Evolutionary conservation across 306 rosid species (phyloP).

Genomic region (Comarum palustre): DNA sequence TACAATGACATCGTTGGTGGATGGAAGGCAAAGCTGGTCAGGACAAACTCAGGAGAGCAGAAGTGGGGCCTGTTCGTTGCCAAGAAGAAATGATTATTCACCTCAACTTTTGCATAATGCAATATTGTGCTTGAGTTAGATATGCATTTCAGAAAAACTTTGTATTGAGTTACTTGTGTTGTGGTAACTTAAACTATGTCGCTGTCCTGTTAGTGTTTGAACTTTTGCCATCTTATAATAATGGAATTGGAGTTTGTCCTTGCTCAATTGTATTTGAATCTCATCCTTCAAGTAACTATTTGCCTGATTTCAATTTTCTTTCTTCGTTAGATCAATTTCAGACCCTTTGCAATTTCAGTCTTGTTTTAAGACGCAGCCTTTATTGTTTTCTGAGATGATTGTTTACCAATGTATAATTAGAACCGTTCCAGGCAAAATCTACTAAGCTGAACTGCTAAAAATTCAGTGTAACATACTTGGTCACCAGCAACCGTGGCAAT

Average conservation of each 20-base stretch:
- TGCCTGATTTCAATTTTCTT: background rate
- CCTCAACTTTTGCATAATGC: conserved; percentile 1
- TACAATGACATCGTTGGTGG: conserved; percentile 46
- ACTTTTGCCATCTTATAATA: background rate
- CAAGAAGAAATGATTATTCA: conserved; percentile 44
- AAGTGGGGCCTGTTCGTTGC: conserved; percentile 65
- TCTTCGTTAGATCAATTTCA: background rate
- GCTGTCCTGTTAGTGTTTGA: background rate
- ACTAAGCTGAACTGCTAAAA: no score
- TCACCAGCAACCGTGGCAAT: no score
- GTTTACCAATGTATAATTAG: no score
- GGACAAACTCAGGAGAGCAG: conserved; percentile 43
- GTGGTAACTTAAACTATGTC: background rate
- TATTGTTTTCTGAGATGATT: no score
- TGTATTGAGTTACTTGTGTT: conserved; percentile 1
- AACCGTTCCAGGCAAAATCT: no score
- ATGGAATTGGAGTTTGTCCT: conserved; percentile 1
- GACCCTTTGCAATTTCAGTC: background rate
- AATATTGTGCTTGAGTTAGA: background rate
- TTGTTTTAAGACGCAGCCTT: no score
- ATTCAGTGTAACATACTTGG: no score
- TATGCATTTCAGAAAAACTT: conserved; percentile 11
- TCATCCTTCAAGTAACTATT: background rate
- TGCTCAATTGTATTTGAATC: background rate
- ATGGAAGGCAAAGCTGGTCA: conserved; percentile 47